A percentile compares a stretch with the other conserved stretches of the same genome.
These are phyloP conservation scores for Fusarium heterosporum DNA, from an alignment of 2,329 filamentous ascomycete species.

Conservation along the genomic window DNA sequence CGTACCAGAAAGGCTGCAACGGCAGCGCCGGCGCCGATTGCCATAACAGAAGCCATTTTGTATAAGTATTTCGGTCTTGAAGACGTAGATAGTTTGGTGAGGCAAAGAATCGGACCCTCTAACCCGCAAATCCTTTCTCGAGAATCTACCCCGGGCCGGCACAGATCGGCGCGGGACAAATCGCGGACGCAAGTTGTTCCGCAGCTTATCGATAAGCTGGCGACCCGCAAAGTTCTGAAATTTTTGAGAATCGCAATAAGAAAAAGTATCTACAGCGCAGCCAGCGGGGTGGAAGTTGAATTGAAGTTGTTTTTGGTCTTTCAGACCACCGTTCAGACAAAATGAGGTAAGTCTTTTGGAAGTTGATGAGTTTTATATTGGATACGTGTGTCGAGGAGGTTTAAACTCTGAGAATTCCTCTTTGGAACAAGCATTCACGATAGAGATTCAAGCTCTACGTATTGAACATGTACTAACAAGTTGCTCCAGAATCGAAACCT, in stretches of 20 bases:
- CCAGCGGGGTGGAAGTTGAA: constrained; percentile 45
- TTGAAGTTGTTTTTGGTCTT: constrained; percentile 44
- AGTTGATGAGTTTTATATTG: background rate
- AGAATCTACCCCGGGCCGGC: constrained; percentile 32
- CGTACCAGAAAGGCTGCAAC: constrained; percentile 65
- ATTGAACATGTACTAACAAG: constrained; percentile 28
- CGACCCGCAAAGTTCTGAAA: background rate
- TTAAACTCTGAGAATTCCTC: background rate
- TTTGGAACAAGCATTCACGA: background rate
- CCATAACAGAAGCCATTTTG: constrained; percentile 59
- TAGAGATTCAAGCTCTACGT: constrained; percentile 14
- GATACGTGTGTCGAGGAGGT: background rate
- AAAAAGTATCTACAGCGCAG: constrained; percentile 19
- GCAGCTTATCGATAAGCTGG: constrained; percentile 43
- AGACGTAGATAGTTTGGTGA: constrained; percentile 19
- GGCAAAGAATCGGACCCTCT: constrained; percentile 18
- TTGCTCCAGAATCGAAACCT: constrained; percentile 56
- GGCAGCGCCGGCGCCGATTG: constrained; percentile 61
- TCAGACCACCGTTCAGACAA: constrained; percentile 43
- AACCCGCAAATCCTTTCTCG: constrained; percentile 45
- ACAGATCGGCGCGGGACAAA: constrained; percentile 40
- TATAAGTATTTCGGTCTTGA: background rate
- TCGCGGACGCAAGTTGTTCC: constrained; percentile 39
- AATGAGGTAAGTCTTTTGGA: constrained; percentile 42
- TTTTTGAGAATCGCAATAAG: constrained; percentile 23